Evolutionary conservation across 306 rosid species (phyloP), one percentile per base, ranked within the genome.

Genomic region (Purshia tridentata): DNA sequence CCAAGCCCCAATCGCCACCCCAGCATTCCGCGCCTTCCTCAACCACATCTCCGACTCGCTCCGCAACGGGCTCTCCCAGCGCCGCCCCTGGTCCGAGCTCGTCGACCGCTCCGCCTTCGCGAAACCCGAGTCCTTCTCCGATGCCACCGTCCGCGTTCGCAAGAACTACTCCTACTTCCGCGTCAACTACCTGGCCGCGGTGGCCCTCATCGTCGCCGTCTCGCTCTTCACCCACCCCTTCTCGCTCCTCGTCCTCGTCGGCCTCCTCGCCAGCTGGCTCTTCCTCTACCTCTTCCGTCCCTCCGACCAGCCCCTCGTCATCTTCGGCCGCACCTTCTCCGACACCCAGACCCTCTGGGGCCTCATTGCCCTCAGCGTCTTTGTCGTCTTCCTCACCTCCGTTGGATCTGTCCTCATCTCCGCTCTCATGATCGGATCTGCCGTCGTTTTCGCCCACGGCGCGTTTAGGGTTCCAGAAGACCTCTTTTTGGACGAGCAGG

Each of bases 241-340:
- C 55, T 94, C 99, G 0, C 85, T 88, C 35, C 16, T 91, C 18
- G 79, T 84, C 41, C 89, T 94, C 52, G 8, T 83, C 4, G 92
- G 93, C 8, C 88, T 94, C 49, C 84, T 91, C 66, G 83, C 86
- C n/a, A 78, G 89, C 2, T 94, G 97, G 99, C 80, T 91, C 64
- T 94, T 94, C 82, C 97, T 94, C 49, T 91, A 94, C 85, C 88
- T 91, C 69, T 88, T 94, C 88, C 97, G 99, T 11, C 95, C 99
- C 9, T 45, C 99, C 15, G 99, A 91, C 57, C 99, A 92, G 77
- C 97, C 99, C 6, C 85, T 94, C 12, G 90, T 94, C 63, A 45
- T 94, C 20, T 72, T 94, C 29, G 96, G 96, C 42, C 89, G 96
- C 2, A 65, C 87, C 2, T 94, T 84, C 81, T 60, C 92, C 9